These are phyloP conservation scores for Celoporthe dispersa DNA, from an alignment of 2,329 filamentous ascomycete genomes.

Conservation along the genomic window DNA sequence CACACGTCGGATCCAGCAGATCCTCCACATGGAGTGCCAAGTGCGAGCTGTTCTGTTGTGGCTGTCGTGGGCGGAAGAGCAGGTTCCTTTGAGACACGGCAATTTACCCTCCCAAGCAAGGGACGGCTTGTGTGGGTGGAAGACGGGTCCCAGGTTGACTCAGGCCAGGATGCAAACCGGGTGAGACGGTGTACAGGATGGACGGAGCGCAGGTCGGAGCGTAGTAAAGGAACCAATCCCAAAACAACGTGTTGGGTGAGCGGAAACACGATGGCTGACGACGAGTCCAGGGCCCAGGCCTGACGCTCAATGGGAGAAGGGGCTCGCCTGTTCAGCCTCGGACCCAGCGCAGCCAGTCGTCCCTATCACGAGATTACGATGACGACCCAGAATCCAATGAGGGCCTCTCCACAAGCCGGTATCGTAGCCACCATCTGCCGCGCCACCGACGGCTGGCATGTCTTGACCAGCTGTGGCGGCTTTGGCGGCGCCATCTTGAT, in stretches of 20 bases:
- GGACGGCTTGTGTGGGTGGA: background rate
- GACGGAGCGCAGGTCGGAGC: background rate
- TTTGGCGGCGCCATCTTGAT: background rate
- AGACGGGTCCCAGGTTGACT: background rate
- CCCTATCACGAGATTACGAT: background rate
- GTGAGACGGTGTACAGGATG: background rate
- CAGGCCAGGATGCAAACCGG: background rate
- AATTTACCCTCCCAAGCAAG: slow-evolving; percentile 9
- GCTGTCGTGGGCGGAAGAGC: background rate
- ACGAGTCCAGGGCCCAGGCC: background rate
- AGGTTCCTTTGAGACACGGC: slow-evolving; percentile 4
- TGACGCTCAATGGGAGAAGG: background rate
- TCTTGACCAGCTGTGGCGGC: background rate
- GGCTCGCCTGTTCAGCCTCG: background rate
- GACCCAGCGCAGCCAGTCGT: background rate
- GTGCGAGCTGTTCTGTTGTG: background rate
- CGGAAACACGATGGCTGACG: background rate
- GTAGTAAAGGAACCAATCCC: background rate
- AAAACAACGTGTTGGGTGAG: background rate
- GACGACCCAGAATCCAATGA: background rate
- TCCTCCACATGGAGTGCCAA: background rate
- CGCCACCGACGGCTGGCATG: background rate
- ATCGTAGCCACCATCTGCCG: background rate
- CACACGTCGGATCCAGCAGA: background rate
- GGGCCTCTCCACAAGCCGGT: background rate